phyloP scores from a whole-genome alignment of 192 early-diverging fungal genomes.

The Umbelopsis ramanniana region DNA sequence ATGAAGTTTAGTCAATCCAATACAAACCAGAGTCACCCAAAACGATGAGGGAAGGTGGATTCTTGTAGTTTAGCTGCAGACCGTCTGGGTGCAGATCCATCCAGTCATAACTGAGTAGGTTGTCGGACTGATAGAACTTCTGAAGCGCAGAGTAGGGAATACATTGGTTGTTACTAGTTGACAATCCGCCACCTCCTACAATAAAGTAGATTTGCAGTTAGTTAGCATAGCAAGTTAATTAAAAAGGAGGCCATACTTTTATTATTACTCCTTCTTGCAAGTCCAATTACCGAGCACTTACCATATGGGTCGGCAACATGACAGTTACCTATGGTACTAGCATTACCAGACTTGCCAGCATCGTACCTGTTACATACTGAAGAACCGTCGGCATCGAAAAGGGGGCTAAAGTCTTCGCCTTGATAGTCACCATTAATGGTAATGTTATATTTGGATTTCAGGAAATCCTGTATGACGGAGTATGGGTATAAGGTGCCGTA shows the following conservation, averaged over 20 bases:
- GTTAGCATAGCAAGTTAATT: conserved; percentile 1
- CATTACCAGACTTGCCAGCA: conserved; percentile 13
- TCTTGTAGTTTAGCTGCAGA: not conserved
- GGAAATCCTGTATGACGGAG: not conserved
- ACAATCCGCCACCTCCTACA: conserved; percentile 4
- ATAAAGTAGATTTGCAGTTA: not conserved
- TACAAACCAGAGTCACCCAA: conserved; percentile 36
- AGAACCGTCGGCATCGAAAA: not conserved
- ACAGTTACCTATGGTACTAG: not conserved
- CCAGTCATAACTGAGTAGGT: conserved; percentile 19
- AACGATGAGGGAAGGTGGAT: conserved; percentile 20
- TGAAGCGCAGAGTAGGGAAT: conserved; percentile 18
- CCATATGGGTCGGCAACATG: conserved; percentile 21
- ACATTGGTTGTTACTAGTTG: not conserved
- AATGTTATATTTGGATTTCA: conserved; percentile 3
- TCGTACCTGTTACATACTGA: conserved; percentile 16
- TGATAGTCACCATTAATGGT: conserved; percentile 8
- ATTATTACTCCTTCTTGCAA: too few species aligned
- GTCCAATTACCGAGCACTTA: conserved; percentile 27
- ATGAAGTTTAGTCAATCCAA: not conserved
- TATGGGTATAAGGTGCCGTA: conserved; percentile 14
- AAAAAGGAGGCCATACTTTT: not conserved
- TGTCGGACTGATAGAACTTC: not conserved
- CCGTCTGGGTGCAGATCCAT: conserved; percentile 3
- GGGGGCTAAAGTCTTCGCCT: not conserved